Conservation (phyloP, 139 green algal species). For the Volvox reticuliferus region DNA sequence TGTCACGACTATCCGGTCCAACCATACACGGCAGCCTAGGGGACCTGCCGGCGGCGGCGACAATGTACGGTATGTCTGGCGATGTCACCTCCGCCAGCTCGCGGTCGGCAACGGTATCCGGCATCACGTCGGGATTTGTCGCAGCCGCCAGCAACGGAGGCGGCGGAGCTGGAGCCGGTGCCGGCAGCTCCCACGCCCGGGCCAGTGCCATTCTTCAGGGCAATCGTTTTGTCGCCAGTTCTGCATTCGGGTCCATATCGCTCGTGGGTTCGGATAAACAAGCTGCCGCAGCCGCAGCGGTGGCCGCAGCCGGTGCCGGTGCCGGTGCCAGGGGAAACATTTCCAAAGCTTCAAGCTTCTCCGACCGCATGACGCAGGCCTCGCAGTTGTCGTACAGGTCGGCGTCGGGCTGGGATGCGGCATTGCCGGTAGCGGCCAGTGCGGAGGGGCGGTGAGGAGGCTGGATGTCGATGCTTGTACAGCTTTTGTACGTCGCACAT, state of each 20-base stretch:
- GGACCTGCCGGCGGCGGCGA: conserved; percentile 10
- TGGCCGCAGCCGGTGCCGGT: neutral
- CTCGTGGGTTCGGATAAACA: neutral
- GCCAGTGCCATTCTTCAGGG: neutral
- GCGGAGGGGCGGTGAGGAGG: neutral
- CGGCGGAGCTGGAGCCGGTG: neutral
- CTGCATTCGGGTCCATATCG: conserved; percentile 37
- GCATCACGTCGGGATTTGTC: neutral
- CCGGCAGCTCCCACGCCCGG: no score
- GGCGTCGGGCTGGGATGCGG: neutral
- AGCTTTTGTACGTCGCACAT: no score
- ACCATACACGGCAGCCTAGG: conserved; percentile 26
- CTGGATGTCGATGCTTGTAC: no score
- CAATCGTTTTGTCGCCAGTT: neutral
- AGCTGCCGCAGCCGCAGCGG: neutral
- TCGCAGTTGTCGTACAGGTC: neutral
- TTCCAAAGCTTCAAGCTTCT: conserved; percentile 31
- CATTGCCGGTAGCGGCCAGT: neutral
- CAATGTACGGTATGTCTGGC: neutral
- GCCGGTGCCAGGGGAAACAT: neutral
- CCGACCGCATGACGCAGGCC: neutral
- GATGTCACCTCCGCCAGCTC: no score
- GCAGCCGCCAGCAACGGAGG: neutral
- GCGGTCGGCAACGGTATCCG: neutral
- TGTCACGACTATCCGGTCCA: neutral